Evolutionary conservation across 1,139 yeast genomes (phyloP), one percentile per base, ranked within the genome.

Genomic region (Yamadazyma blattariae): DNA sequence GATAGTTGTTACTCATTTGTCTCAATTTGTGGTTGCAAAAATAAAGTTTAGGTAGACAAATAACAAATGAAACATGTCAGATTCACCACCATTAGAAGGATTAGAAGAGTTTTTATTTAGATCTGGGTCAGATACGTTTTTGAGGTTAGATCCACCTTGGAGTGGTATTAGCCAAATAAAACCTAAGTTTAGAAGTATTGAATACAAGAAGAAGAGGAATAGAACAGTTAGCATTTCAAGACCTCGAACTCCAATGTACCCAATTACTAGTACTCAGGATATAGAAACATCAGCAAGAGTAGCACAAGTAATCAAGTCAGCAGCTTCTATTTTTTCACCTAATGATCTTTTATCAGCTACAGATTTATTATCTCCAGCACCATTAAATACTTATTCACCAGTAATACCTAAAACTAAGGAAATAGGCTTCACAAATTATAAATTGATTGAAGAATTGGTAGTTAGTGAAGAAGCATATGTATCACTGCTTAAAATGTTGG

Each of bases 391-490:
- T 5, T 57, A 47, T 27, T 49, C 57, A 2, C 54, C 56, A 4
- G 26, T 21, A 10, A 39, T 22, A 3, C 23, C 25, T 4, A 20
- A 10, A 5, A 17, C 7, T 3, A 21, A 18, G 12, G 29, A 37
- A 12, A 28, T 38, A 15, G 46, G 52, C 1, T 58, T 51, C 33
- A 56, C 57, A 22, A 44, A 74, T 32, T 54, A 50, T 24, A 61
- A 58, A 28, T 55, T 67, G 9, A 51, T 76, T 12, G 69, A 71
- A 37, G 84, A 78, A 47, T 48, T 77, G 2, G 36, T 68, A 0
- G 64, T 61, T 8, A 74, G 76, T 13, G 83, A 78, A 48, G 61
- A 59, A 19, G 56, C 54, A 1, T 77, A 74, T 43, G 50, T 74
- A 12, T 57, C 61, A 25, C 67, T 72, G 2, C 49, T 78, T 30